A percentile compares a stretch with the other conserved stretches of the same genome.
Conservation (phyloP, 176 grass and related monocot species). For the Phragmites australis region DNA sequence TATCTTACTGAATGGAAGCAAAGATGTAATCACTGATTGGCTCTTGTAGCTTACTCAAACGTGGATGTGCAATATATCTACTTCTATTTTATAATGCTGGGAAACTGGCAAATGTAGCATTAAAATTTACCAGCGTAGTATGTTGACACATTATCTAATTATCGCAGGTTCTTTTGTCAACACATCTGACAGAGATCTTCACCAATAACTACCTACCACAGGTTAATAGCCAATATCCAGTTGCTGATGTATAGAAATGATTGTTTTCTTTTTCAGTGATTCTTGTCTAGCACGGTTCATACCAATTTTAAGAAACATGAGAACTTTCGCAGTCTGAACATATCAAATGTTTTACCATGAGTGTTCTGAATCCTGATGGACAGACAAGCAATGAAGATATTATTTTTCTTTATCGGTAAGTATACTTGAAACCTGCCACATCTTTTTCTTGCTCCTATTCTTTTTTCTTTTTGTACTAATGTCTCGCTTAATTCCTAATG, state of each 20-base stretch:
- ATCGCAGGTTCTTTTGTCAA: conserved; percentile 83
- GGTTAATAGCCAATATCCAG: conserved; percentile 51
- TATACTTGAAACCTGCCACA: not conserved
- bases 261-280: conserved; percentile 24
- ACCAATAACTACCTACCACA: conserved; percentile 69
- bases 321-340: conserved; percentile 74
- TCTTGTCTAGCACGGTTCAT: not conserved
- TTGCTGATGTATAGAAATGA: conserved; percentile 4
- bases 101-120: conserved; percentile 1
- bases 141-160: conserved; percentile 37
- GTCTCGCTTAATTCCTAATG: conserved; percentile 29
- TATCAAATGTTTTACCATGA: conserved; percentile 90
- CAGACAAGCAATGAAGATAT: conserved; percentile 65
- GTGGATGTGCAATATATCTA: conserved; percentile 3
- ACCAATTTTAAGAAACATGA: conserved; percentile 7
- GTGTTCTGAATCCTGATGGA: conserved; percentile 82
- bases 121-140: conserved; percentile 1
- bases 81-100: conserved; percentile 9
- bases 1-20: not conserved
- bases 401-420: conserved; percentile 83
- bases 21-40: not conserved
- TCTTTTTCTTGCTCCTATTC: conserved; percentile 25
- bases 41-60: conserved; percentile 22
- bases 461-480: conserved; percentile 28
- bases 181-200: conserved; percentile 92